Conservation (phyloP, 2,329 filamentous ascomycete genomes). For the Cordyceps cateniannulata region DNA sequence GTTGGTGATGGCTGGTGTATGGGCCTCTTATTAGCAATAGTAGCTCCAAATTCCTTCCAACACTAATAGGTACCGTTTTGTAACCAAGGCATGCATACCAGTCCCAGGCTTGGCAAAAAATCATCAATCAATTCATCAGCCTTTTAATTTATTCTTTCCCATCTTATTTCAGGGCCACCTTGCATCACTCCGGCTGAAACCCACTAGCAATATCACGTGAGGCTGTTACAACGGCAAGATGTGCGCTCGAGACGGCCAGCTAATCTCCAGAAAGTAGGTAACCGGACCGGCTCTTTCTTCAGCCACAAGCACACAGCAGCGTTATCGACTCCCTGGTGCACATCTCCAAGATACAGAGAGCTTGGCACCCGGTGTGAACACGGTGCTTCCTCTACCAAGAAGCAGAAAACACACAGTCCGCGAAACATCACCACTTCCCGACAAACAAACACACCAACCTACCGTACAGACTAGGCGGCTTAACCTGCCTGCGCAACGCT, state of each 20-base stretch:
- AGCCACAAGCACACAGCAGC: background rate
- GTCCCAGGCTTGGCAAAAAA: background rate
- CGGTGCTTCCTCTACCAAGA: background rate
- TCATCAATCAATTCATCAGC: background rate
- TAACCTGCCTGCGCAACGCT: background rate
- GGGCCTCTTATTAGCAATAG: background rate
- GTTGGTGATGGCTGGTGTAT: background rate
- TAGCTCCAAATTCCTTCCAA: background rate
- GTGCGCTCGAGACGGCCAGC: background rate
- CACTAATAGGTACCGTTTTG: background rate
- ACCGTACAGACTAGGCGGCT: too few relatives aligned
- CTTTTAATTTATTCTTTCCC: background rate
- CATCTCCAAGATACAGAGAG: background rate
- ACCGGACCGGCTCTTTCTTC: too few relatives aligned
- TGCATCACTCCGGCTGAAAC: background rate
- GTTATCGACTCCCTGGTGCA: background rate
- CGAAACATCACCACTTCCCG: background rate
- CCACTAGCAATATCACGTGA: slow-evolving; percentile 1
- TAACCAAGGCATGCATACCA: background rate
- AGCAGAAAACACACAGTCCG: background rate
- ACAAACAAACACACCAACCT: background rate
- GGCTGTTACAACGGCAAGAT: background rate
- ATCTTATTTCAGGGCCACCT: background rate
- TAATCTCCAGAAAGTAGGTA: background rate
- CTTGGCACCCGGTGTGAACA: background rate